phyloP scores from a whole-genome alignment of 1,284 basidiomycete genomes.

The Apiotrichum laibachii region DNA sequence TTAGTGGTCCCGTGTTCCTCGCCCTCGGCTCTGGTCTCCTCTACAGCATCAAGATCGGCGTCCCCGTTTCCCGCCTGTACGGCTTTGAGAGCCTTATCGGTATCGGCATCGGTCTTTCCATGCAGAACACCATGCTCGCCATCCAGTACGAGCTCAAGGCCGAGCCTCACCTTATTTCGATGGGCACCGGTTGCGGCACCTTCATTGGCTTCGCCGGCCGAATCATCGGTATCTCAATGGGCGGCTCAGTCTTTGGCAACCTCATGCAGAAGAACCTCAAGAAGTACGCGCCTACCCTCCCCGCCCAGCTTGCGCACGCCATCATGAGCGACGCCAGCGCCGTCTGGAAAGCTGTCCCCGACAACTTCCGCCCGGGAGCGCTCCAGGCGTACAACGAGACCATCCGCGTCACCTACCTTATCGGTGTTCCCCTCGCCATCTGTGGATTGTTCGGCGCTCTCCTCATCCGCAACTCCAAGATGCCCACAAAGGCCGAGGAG shows the following conservation, averaged over 20 bases:
- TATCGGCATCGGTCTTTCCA: slow-evolving; percentile 41
- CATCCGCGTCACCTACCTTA: slow-evolving; percentile 40
- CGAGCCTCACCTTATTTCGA: slow-evolving; percentile 42
- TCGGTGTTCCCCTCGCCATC: slow-evolving; percentile 40
- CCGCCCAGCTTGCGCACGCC: slow-evolving; percentile 18
- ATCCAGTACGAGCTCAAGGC: slow-evolving; percentile 45
- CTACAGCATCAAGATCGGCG: slow-evolving; percentile 38
- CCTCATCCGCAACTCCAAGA: slow-evolving; percentile 40
- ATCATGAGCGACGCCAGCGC: slow-evolving; percentile 38
- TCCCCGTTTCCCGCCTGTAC: slow-evolving; percentile 33
- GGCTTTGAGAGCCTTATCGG: slow-evolving; percentile 47
- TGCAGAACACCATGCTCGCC: slow-evolving; percentile 46
- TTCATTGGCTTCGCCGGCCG: slow-evolving; percentile 48
- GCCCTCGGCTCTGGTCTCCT: slow-evolving; percentile 42
- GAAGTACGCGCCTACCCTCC: slow-evolving; percentile 32
- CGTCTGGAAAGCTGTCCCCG: slow-evolving; percentile 38
- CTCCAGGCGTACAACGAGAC: slow-evolving; percentile 44
- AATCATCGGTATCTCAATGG: slow-evolving; percentile 48
- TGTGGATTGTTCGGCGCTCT: slow-evolving; percentile 35
- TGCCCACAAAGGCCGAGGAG: slow-evolving; percentile 32
- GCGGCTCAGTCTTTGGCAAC: slow-evolving; percentile 49
- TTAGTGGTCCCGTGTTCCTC: slow-evolving; percentile 40
- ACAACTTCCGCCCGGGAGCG: slow-evolving; percentile 24
- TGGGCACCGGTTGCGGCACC: slow-evolving; percentile 36
- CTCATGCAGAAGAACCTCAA: slow-evolving; percentile 40